Evolutionary conservation across 1,284 basidiomycete genomes (phyloP).

Genomic region (Coniferiporia sulphurascens): DNA sequence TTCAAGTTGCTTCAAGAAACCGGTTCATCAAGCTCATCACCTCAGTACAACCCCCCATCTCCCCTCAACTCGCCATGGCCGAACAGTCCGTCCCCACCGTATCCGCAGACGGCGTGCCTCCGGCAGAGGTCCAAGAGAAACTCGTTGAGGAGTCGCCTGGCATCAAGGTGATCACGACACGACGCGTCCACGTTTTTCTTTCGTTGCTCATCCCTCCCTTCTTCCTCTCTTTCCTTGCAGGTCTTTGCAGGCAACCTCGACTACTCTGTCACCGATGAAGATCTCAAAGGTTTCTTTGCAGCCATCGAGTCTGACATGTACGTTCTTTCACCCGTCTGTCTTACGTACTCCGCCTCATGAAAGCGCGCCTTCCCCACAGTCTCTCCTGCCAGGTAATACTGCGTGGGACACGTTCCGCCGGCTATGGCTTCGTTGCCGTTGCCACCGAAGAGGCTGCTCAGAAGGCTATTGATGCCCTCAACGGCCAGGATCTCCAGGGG

Average conservation of each 20-base stretch:
- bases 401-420: slow-evolving; percentile 77
- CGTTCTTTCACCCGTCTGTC: slow-evolving; percentile 29
- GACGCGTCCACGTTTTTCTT: slow-evolving; percentile 20
- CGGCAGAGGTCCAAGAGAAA: slow-evolving; percentile 54
- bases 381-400: slow-evolving; percentile 75
- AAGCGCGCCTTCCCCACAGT: slow-evolving; percentile 32
- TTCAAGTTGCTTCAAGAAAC: slow-evolving; percentile 71
- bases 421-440: slow-evolving; percentile 89
- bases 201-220: slow-evolving; percentile 12
- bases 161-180: slow-evolving; percentile 55
- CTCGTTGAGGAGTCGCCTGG: slow-evolving; percentile 63
- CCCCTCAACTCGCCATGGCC: slow-evolving; percentile 68
- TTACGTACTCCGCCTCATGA: background rate
- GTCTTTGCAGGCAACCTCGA: slow-evolving; percentile 87
- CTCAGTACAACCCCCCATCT: slow-evolving; percentile 44
- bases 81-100: slow-evolving; percentile 78
- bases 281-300: slow-evolving; percentile 84
- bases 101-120: slow-evolving; percentile 74
- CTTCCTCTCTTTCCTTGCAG: slow-evolving; percentile 34
- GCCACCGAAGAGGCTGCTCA: slow-evolving; percentile 76
- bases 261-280: slow-evolving; percentile 84
- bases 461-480: slow-evolving; percentile 80
- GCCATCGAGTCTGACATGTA: slow-evolving; percentile 79
- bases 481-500: slow-evolving; percentile 84
- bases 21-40: slow-evolving; percentile 68